A percentile compares a stretch with the other conserved stretches of the same genome.
These are phyloP conservation scores for Closterium sp. DNA, from an alignment of 139 green algal genomes.

Conservation along the genomic window DNA sequence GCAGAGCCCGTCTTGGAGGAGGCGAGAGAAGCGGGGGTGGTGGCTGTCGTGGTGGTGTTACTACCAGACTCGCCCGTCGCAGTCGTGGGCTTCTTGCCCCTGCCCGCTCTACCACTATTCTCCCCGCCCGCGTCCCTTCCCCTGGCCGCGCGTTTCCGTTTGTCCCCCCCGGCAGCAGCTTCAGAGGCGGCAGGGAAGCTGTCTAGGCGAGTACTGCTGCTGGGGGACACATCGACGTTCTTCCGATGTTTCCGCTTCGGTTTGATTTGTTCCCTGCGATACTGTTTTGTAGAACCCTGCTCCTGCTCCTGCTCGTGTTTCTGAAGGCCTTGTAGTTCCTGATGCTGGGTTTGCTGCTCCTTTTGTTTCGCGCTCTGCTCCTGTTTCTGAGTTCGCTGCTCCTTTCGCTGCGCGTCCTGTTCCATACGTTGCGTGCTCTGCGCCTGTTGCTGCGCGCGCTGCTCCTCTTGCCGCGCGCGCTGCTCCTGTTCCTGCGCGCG, in stretches of 20 bases:
- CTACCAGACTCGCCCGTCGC: no score
- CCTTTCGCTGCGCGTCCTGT: neutral
- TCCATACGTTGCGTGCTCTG: no score
- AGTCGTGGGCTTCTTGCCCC: no score
- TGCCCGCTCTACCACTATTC: no score
- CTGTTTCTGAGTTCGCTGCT: neutral
- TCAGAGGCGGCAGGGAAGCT: no score
- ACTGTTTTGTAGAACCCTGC: neutral
- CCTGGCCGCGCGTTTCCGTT: no score
- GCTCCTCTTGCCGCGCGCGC: neutral
- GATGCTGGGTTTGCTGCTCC: neutral
- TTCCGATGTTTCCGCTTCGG: neutral
- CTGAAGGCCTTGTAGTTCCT: no score
- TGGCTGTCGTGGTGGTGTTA: no score
- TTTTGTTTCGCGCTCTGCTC: neutral
- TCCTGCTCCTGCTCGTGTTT: neutral
- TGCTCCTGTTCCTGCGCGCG: neutral
- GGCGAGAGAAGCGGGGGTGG: no score
- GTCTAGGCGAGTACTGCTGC: neutral
- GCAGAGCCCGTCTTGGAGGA: no score
- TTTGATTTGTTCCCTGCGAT: neutral
- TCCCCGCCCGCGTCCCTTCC: no score
- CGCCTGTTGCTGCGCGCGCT: neutral
- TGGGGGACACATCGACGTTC: neutral
- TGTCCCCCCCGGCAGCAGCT: no score